Conservation (phyloP, 148 eudicot species). For the Chenopodium quinoa region DNA sequence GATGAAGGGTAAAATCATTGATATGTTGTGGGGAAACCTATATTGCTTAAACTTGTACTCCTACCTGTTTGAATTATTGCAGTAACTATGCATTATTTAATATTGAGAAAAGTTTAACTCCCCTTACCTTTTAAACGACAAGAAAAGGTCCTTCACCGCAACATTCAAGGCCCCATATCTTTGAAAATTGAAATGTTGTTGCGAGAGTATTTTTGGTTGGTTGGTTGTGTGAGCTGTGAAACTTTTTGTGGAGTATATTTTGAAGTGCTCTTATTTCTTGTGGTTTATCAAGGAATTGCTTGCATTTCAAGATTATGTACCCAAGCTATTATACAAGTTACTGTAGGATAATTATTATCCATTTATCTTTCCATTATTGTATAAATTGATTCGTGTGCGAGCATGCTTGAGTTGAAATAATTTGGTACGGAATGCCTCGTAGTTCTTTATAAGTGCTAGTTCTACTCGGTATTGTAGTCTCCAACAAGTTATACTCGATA, state of each 20-base stretch:
- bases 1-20: not conserved
- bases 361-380: not conserved
- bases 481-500: too few relatives aligned
- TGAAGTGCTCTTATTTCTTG: not conserved
- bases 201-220: not conserved
- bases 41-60: not conserved
- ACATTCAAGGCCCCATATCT: not conserved
- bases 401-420: not conserved
- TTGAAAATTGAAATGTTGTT: not conserved
- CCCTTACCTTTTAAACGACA: not conserved
- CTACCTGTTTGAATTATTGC: not conserved
- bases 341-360: not conserved
- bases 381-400: not conserved
- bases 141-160: not conserved
- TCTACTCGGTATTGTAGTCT: too few relatives aligned
- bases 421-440: not conserved
- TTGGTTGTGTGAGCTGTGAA: not conserved
- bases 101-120: not conserved
- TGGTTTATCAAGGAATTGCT: not conserved
- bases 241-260: not conserved
- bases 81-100: not conserved
- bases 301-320: not conserved
- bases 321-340: not conserved
- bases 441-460: too few relatives aligned
- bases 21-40: not conserved